These are phyloP conservation scores for Aureobasidium sp. DNA, from an alignment of 2,329 filamentous ascomycete genomes.

Conservation along the genomic window DNA sequence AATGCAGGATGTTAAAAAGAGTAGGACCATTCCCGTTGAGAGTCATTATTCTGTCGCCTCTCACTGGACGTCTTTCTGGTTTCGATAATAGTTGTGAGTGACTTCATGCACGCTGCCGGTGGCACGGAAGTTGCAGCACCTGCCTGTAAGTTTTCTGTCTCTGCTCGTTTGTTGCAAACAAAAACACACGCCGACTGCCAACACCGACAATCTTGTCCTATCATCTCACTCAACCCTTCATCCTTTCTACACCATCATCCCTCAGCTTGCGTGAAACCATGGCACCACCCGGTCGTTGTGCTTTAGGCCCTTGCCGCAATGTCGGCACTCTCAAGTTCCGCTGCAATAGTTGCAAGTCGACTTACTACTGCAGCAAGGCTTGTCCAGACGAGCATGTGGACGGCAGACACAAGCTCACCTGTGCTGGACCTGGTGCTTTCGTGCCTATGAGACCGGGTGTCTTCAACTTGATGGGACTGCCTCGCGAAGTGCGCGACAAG, in stretches of 20 bases:
- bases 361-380: background rate
- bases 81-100: too few relatives aligned
- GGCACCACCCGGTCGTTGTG: background rate
- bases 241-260: too few relatives aligned
- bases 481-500: background rate
- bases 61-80: too few relatives aligned
- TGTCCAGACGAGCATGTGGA: background rate
- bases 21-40: too few relatives aligned
- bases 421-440: background rate
- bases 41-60: too few relatives aligned
- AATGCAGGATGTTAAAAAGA: too few relatives aligned
- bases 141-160: background rate
- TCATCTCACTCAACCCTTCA: background rate
- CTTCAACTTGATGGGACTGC: background rate
- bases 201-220: background rate
- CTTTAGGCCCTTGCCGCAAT: background rate
- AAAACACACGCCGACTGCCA: background rate
- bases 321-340: background rate
- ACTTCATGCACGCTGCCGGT: background rate
- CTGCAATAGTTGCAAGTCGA: background rate
- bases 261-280: background rate
- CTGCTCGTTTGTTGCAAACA: background rate
- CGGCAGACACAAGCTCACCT: background rate
- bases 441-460: background rate
- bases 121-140: background rate